These are phyloP conservation scores for Salmacisia buchloeana DNA, from an alignment of 1,284 basidiomycete species.

Conservation along the genomic window DNA sequence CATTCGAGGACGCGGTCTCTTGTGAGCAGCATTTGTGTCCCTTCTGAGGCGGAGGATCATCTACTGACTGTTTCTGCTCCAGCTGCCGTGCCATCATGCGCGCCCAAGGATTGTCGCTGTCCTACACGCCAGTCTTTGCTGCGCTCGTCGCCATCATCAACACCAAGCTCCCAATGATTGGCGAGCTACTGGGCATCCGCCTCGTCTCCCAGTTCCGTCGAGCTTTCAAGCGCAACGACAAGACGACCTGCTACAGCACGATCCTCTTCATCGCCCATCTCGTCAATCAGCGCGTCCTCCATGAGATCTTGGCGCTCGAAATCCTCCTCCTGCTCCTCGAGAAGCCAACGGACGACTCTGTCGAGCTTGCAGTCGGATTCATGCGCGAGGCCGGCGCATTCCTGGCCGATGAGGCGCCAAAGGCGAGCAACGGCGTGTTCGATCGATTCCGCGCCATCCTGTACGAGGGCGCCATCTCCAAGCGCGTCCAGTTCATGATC, in stretches of 20 bases:
- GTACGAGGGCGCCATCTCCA: slow-evolving; percentile 89
- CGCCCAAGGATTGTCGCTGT: slow-evolving; percentile 89
- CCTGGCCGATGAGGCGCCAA: slow-evolving; percentile 85
- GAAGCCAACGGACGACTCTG: slow-evolving; percentile 91
- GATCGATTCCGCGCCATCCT: slow-evolving; percentile 94
- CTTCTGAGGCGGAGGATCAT: not conserved
- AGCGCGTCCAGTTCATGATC: slow-evolving; percentile 98
- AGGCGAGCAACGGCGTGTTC: slow-evolving; percentile 85
- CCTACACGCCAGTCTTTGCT: slow-evolving; percentile 96
- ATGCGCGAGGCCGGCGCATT: slow-evolving; percentile 95
- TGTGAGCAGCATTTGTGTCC: slow-evolving; percentile 10
- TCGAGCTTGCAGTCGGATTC: slow-evolving; percentile 96
- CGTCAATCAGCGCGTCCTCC: slow-evolving; percentile 89
- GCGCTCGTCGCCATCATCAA: slow-evolving; percentile 91
- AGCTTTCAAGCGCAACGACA: slow-evolving; percentile 95
- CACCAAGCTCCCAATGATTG: slow-evolving; percentile 92
- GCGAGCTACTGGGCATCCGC: slow-evolving; percentile 80
- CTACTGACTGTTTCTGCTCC: not conserved
- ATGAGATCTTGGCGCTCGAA: slow-evolving; percentile 89
- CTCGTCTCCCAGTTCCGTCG: slow-evolving; percentile 91
- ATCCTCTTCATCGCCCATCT: slow-evolving; percentile 95
- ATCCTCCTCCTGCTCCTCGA: slow-evolving; percentile 90
- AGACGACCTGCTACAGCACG: slow-evolving; percentile 89
- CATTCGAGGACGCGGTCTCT: slow-evolving; percentile 47
- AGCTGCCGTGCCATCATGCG: slow-evolving; percentile 82